These are phyloP conservation scores for Neolentinus lepideus DNA, from an alignment of 1,284 basidiomycete genomes.

Conservation along the genomic window DNA sequence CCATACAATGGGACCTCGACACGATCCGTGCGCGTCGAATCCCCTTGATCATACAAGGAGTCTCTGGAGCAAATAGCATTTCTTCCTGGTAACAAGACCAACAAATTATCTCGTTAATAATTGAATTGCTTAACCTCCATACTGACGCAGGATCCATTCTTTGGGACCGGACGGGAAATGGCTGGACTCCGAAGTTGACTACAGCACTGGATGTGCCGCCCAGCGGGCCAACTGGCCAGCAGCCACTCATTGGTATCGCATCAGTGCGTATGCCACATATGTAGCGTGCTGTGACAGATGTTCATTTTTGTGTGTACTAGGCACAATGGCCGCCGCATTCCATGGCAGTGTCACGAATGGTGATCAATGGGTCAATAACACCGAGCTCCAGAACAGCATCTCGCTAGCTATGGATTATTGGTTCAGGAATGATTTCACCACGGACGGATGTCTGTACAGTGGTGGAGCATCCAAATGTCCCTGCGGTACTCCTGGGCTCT, in stretches of 20 bases:
- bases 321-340: constrained; percentile 47
- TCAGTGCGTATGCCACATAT: constrained; percentile 30
- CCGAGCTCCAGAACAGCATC: constrained; percentile 32
- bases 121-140: not conserved
- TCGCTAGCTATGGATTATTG: constrained; percentile 53
- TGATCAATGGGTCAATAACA: constrained; percentile 31
- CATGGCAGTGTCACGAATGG: constrained; percentile 38
- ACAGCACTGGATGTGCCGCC: constrained; percentile 50
- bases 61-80: not conserved
- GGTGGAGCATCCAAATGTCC: constrained; percentile 44
- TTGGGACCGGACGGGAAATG: constrained; percentile 45
- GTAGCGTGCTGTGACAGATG: not conserved
- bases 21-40: not conserved
- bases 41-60: not conserved
- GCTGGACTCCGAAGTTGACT: constrained; percentile 47
- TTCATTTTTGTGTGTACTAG: constrained; percentile 9
- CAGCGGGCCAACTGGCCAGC: constrained; percentile 64
- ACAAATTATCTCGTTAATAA: too few relatives aligned
- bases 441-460: constrained; percentile 40
- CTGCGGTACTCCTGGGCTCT: constrained; percentile 47
- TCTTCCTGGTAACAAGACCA: not conserved
- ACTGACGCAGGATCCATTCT: constrained; percentile 30
- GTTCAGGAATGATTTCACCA: constrained; percentile 54
- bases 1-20: not conserved
- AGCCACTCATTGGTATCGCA: constrained; percentile 51